A percentile compares a stretch with the other conserved stretches of the same genome.
Evolutionary conservation across 129 eudicot genomes (phyloP).

Genomic region (Flaveria robusta): DNA sequence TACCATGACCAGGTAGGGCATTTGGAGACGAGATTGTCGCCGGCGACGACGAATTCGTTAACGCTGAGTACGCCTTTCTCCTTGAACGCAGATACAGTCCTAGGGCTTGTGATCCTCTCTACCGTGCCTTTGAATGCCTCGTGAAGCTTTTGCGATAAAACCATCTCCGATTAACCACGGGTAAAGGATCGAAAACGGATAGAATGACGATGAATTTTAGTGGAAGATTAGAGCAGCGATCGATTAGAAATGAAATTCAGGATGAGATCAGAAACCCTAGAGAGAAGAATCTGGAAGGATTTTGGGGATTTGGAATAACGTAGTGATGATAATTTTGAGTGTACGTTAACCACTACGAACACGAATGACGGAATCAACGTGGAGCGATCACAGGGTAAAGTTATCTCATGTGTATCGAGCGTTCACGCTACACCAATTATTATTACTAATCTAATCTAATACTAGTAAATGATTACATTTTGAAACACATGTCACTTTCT

Average conservation of each 20-base stretch:
- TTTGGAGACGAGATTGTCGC: constrained; percentile 93
- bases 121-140: constrained; percentile 93
- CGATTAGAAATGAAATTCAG: not conserved
- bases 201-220: not conserved
- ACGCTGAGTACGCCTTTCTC: constrained; percentile 93
- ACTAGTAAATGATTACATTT: too few species aligned
- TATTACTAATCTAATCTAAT: too few species aligned
- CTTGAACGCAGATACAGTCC: constrained; percentile 90
- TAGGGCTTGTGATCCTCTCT: constrained; percentile 84
- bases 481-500: too few species aligned
- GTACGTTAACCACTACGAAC: too few species aligned
- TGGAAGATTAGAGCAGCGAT: not conserved
- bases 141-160: constrained; percentile 72
- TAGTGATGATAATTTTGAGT: too few species aligned
- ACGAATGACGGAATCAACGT: too few species aligned
- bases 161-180: constrained; percentile 47
- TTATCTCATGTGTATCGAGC: too few species aligned
- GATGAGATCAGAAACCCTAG: not conserved
- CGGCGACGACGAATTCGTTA: constrained; percentile 78
- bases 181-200: not conserved
- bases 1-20: constrained; percentile 99
- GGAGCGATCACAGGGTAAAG: too few species aligned
- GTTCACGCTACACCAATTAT: too few species aligned
- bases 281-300: not conserved
- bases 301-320: not conserved